Base-by-base conservation (phyloP, 768 basidiomycete species). In the Coprinopsis marcescibilis region DNA sequence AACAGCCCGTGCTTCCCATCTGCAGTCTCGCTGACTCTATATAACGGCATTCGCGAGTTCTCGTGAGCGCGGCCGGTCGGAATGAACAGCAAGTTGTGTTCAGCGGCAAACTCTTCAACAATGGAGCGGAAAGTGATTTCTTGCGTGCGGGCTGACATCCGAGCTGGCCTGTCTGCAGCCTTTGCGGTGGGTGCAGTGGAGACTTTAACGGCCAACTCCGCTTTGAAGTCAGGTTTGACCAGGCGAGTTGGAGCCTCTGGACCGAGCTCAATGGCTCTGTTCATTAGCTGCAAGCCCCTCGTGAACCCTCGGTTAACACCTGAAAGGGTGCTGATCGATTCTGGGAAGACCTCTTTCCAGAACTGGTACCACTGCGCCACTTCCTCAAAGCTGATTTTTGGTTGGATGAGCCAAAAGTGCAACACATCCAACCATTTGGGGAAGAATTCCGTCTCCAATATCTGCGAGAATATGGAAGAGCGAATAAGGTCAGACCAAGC, bases 361-460 rank as follows among this genome's bases (percentile, higher is more conserved):
- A 81, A 88, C 1, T 75, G 76, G 62, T 85, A 96, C 96, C 96
- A 99, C 49, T 86, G 78, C 2, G 87, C 87, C 8, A 99, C 91
- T 63, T 98, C 91, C 55, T 87, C 89, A 56, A 91, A 86, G 67
- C 81, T 93, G 57, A 86, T 86, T 37, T 70, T 78, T 1, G 91
- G 89, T 53, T 91, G 88, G n/a, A 85, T 73, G 32, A 99, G 83
- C 96, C 96, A 98, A 36, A 90, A 65, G 59, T 94, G 84, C 19
- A 99, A 70, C 17, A 89, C 82, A 40, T 92, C 86, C 50, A 98
- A 73, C 93, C 94, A 99, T 61, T 96, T 95, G 3, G 92, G 89
- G 76, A 97, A 97, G 71, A 98, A 95, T 57, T 92, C 91, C 4
- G 77, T 75, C 61, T 95, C 89, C 52, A 99, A 68, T 11, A 99